Percentiles rank a stretch among this genome's conserved stretches.
Evolutionary conservation across 495 filamentous ascomycete species (phyloP).

Genomic region (Aspergillus olivimuriae): DNA sequence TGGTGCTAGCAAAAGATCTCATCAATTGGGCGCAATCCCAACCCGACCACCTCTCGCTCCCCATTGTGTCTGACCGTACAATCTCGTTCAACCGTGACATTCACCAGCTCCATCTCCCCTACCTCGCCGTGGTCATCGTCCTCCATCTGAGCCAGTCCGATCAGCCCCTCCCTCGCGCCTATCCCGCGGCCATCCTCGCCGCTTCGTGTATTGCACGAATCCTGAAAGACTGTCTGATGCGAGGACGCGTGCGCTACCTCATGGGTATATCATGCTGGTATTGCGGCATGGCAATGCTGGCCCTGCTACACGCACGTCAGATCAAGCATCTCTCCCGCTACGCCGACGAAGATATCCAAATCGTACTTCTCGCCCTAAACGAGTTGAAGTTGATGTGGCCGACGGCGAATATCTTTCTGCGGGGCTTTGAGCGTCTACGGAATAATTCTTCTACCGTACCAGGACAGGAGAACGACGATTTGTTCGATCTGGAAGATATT

Average conservation of each 20-base stretch:
- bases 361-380: slow-evolving; percentile 19
- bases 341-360: slow-evolving; percentile 26
- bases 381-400: slow-evolving; percentile 29
- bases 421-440: slow-evolving; percentile 24
- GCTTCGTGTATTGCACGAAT: slow-evolving; percentile 30
- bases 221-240: slow-evolving; percentile 24
- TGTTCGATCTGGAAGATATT: slow-evolving; percentile 11
- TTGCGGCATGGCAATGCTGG: slow-evolving; percentile 28
- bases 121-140: slow-evolving; percentile 30
- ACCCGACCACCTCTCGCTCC: slow-evolving; percentile 24
- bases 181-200: slow-evolving; percentile 28
- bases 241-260: slow-evolving; percentile 28
- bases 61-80: slow-evolving; percentile 20
- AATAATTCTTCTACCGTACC: slow-evolving; percentile 4
- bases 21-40: slow-evolving; percentile 25
- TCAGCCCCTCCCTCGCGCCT: slow-evolving; percentile 24
- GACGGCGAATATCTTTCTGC: slow-evolving; percentile 25
- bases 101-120: slow-evolving; percentile 30
- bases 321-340: slow-evolving; percentile 20
- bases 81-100: slow-evolving; percentile 26
- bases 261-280: slow-evolving; percentile 38
- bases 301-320: slow-evolving; percentile 24
- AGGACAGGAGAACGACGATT: background rate
- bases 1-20: slow-evolving; percentile 22
- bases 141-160: slow-evolving; percentile 25